Evolutionary conservation across 2,329 filamentous ascomycete genomes (phyloP), one percentile per base, ranked within the genome.

Genomic region (Beauveria bassiana): DNA sequence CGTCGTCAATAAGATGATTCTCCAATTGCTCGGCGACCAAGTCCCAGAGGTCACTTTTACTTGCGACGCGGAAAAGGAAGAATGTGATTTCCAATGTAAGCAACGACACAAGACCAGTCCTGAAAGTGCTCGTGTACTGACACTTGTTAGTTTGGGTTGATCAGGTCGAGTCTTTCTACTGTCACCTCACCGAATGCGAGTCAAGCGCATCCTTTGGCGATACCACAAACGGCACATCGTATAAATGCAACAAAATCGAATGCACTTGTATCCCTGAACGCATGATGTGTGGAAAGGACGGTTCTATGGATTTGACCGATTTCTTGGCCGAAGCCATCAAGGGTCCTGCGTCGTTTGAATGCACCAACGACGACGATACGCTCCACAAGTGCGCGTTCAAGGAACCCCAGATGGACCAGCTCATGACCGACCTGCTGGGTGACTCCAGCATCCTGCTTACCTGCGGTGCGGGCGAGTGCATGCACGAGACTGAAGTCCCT

Each of bases 51-150:
- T 96, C 26, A 99, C 95, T 1, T 99, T 99, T 71, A 91, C 88
- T 34, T 99, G 95, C 74, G 86, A 93, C 70, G 85, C 84, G 42
- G 85, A 89, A 57, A 80, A 86, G 5, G 80, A 84, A 22, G 86
- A 88, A 22, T 99, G 95, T 71, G 95, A 96, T 72, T 99, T 99
- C 68, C 95, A 99, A 75, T 99, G 90, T 92, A 78, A 68, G 87
- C 67, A 22, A 24, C n/a, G 9, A 12, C 34, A 42, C 16, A 14
- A 24, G 18, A 4, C 22, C 1, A 50, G 9, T 10, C 18, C n/a
- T 14, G 14, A 10, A 22, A 47, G 28, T 46, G 34, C 16, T 2
- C 12, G 5, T 38, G 12, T 20, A 60, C 66, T 67, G 28, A 67
- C 58, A 28, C 8, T 10, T 7, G 38, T 40, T 28, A 93, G 89